Evolutionary conservation across 2,329 filamentous ascomycete species (phyloP), one percentile per base, ranked within the genome.

Genomic region (Calonectria hongkongensis): DNA sequence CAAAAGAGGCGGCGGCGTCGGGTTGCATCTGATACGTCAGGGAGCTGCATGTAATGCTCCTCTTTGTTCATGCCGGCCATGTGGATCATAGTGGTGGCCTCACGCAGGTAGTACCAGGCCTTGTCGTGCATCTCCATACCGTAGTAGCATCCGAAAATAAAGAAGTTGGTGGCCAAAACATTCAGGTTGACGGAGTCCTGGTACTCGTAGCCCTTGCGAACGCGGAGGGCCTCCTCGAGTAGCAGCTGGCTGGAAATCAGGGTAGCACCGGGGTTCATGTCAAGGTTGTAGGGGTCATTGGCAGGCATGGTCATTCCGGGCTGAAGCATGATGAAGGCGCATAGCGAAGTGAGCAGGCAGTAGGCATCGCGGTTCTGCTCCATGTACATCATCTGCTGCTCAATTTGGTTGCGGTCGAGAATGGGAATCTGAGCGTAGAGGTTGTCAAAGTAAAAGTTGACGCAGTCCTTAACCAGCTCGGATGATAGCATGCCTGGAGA

Each of bases 91-190:
- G 94, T 95, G 2, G 92, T 93, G 7, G 93, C 93, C 83, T 97
- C 94, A 30, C 94, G 91, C 12, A 96, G 86, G 81, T 95, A 92
- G 80, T 92, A 95, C 94, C 94, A 96, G 1, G 94, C 94, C 82
- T 92, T 92, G 74, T 94, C 92, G 81, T 95, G 93, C 81, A 92
- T 88, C 74, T 95, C 93, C 58, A 94, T 85, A 45, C 91, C 92
- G 73, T 93, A 93, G 81, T 93, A 91, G 71, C 92, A 93, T 45
- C 90, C 93, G 78, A 94, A 95, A 30, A 96, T 82, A 82, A 96
- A 95, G 83, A 94, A 95, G 67, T 93, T 95, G n/a, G 93, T 95
- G 71, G 92, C 91, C 15, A 94, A 82, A 54, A 86, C 89, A 77
- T 91, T 90, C 71, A 89, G 82, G 10, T 86, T 90, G 9, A 91